Conservation (phyloP, 192 early-diverging fungal species). For the Backusella psychrophila region DNA sequence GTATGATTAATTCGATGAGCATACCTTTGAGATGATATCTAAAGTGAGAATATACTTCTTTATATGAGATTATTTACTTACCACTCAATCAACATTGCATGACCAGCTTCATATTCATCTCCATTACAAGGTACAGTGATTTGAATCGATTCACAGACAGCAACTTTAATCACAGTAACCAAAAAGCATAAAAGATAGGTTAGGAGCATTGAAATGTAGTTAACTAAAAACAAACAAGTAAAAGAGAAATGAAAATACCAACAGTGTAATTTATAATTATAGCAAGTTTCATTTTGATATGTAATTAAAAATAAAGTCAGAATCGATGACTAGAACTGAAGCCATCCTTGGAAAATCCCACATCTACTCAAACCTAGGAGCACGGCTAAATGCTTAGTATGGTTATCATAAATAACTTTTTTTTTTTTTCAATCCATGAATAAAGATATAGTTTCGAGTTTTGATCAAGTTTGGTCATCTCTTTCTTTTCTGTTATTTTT, state of each 20-base stretch:
- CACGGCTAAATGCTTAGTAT: neutral
- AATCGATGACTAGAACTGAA: neutral
- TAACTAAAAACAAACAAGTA: neutral
- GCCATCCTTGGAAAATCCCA: neutral
- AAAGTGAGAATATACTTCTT: neutral
- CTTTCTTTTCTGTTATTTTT: neutral
- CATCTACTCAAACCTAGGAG: neutral
- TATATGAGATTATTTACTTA: neutral
- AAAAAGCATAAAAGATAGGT: neutral
- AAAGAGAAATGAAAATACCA: neutral
- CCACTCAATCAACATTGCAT: neutral
- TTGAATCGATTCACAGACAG: neutral
- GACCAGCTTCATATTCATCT: neutral
- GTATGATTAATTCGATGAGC: neutral
- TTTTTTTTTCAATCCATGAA: neutral
- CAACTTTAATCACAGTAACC: neutral
- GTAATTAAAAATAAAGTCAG: neutral
- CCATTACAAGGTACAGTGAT: neutral
- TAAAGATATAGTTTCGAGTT: neutral
- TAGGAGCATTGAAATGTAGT: neutral
- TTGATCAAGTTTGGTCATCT: neutral
- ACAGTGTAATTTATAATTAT: neutral
- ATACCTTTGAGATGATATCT: neutral
- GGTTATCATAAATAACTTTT: neutral
- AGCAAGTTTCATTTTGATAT: neutral